Conservation (phyloP, 2,329 filamentous ascomycete species). For the Harringtonia lauricola region DNA sequence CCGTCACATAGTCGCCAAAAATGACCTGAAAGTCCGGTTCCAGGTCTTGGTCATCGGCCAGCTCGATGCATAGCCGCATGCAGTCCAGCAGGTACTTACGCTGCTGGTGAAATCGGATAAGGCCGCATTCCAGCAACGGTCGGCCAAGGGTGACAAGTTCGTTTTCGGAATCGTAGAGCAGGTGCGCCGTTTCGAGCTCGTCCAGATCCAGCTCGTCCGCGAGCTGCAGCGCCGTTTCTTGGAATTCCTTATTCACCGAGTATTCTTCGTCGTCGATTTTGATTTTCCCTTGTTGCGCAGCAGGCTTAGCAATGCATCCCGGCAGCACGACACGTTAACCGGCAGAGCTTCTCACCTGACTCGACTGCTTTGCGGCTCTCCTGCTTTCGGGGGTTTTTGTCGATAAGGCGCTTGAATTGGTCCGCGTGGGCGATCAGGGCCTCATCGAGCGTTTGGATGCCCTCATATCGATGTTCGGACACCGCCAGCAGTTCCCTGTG, state of each 20-base stretch:
- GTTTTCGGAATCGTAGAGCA: slow-evolving; percentile 63
- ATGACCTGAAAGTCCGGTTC: slow-evolving; percentile 36
- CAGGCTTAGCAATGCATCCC: not conserved
- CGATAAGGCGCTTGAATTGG: slow-evolving; percentile 60
- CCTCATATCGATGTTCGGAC: slow-evolving; percentile 51
- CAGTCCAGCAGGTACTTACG: slow-evolving; percentile 76
- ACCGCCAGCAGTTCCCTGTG: slow-evolving; percentile 75
- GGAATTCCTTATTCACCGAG: slow-evolving; percentile 75
- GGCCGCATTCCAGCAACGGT: slow-evolving; percentile 62
- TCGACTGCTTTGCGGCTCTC: slow-evolving; percentile 61
- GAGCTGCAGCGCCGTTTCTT: slow-evolving; percentile 68
- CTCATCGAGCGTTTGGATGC: slow-evolving; percentile 57
- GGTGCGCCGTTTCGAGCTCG: slow-evolving; percentile 70
- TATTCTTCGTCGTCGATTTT: slow-evolving; percentile 63
- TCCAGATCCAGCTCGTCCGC: slow-evolving; percentile 86
- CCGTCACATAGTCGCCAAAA: slow-evolving; percentile 43
- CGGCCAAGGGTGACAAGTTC: slow-evolving; percentile 60
- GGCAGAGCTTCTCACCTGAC: slow-evolving; percentile 37
- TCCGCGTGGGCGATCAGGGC: slow-evolving; percentile 56
- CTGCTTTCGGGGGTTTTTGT: slow-evolving; percentile 64
- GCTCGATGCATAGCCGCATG: slow-evolving; percentile 66
- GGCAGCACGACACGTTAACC: not conserved
- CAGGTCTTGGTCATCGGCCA: slow-evolving; percentile 47
- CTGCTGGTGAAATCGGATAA: slow-evolving; percentile 81
- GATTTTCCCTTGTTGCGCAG: slow-evolving; percentile 52